These are phyloP conservation scores for Eremochloa ophiuroides DNA, from an alignment of 176 grass and related monocot species.

Conservation along the genomic window DNA sequence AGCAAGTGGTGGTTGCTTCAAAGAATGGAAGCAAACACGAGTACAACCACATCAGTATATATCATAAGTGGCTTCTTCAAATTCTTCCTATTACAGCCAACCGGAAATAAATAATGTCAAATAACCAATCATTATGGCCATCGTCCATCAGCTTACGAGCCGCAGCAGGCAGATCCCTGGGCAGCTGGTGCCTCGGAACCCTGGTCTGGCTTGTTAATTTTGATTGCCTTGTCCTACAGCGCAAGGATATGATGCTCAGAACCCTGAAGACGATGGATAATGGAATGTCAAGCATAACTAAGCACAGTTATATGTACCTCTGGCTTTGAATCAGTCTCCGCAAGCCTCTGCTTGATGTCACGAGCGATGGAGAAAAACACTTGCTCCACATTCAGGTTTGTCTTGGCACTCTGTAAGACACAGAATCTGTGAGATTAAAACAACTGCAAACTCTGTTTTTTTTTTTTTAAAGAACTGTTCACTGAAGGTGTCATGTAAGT, in stretches of 20 bases:
- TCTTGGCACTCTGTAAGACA: neutral
- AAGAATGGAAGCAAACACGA: slow-evolving; percentile 68
- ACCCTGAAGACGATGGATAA: neutral
- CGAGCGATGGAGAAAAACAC: slow-evolving; percentile 94
- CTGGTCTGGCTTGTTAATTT: slow-evolving; percentile 66
- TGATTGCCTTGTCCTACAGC: slow-evolving; percentile 77
- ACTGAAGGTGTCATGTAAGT: neutral
- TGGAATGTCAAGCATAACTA: neutral
- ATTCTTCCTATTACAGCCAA: slow-evolving; percentile 66
- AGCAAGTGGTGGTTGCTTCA: slow-evolving; percentile 63
- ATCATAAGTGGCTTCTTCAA: slow-evolving; percentile 54
- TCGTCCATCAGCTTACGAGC: slow-evolving; percentile 35
- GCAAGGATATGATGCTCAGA: slow-evolving; percentile 24
- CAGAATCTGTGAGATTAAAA: neutral
- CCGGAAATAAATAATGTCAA: slow-evolving; percentile 66
- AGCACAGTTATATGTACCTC: slow-evolving; percentile 47
- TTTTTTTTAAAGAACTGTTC: neutral
- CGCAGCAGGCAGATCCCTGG: slow-evolving; percentile 71
- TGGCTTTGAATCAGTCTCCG: slow-evolving; percentile 74
- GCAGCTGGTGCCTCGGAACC: slow-evolving; percentile 29
- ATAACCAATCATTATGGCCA: slow-evolving; percentile 32
- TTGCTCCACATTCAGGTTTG: slow-evolving; percentile 82
- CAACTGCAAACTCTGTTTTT: neutral
- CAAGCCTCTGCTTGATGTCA: slow-evolving; percentile 86
- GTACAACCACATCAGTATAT: slow-evolving; percentile 56